These are phyloP conservation scores for Schrenkiella parvula DNA, from an alignment of 345 rosid species.

Conservation along the genomic window DNA sequence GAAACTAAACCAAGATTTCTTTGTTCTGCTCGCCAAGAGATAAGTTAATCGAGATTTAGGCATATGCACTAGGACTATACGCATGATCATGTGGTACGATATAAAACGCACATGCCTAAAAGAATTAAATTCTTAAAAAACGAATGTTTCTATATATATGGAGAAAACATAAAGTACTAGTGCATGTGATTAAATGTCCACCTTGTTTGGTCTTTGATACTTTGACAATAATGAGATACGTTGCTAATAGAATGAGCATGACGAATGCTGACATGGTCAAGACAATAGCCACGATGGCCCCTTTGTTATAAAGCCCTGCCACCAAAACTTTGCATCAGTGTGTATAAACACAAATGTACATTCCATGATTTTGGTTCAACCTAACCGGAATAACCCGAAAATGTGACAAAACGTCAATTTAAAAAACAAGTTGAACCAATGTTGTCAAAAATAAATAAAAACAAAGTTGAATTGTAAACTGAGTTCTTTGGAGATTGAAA, in stretches of 20 bases:
- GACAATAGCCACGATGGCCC: conserved; percentile 22
- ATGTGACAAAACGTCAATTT: not conserved
- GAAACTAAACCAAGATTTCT: conserved; percentile 17
- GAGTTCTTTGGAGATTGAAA: too few species aligned
- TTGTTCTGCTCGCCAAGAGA: conserved; percentile 24
- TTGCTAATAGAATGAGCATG: conserved; percentile 19
- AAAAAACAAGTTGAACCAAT: not conserved
- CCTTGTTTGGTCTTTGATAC: conserved; percentile 29
- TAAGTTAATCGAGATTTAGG: not conserved
- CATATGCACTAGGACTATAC: not conserved
- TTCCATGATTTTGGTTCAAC: not conserved
- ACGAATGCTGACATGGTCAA: conserved; percentile 18
- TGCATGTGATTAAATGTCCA: not conserved
- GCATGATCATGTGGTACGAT: not conserved
- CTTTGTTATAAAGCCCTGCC: conserved; percentile 16
- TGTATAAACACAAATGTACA: not conserved
- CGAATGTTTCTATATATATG: not conserved
- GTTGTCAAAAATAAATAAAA: not conserved
- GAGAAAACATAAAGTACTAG: not conserved
- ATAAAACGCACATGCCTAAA: not conserved
- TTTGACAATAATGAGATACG: conserved; percentile 14
- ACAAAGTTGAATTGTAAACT: not conserved
- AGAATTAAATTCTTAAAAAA: not conserved
- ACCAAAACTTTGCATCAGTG: not conserved
- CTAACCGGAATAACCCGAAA: not conserved